Evolutionary conservation across 176 grass and related monocot species (phyloP), one percentile per base, ranked within the genome.

Genomic region (Metroxylon sagu): DNA sequence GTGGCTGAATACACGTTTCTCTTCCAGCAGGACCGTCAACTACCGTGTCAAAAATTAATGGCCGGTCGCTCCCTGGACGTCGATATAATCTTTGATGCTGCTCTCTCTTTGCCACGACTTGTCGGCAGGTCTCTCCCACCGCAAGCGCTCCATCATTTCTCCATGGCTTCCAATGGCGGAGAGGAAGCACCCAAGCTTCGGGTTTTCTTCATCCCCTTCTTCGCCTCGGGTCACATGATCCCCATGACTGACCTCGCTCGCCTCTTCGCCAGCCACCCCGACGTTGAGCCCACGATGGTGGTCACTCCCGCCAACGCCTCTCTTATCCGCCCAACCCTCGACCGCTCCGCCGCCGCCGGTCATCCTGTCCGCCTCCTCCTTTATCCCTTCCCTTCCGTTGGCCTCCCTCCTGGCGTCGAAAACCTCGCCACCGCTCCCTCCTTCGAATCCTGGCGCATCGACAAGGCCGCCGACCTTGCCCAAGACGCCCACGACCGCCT

Each of bases 121-220:
- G 21, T 23, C 21, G 21, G 21, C 21, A 23, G 21, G 21, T 23
- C 21, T 23, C 21, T 23, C 21, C 21, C 21, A 23, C 21, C 21
- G 21, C 21, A 23, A 23, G 21, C 21, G 21, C 21, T 23, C 21
- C 21, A 23, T 23, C 21, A 23, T 23, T 23, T 23, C 21, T 23
- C 21, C 21, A 23, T 23, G 21, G 21, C 21, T 23, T 23, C 21
- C 21, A 23, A 23, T 23, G 21, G 21, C 21, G 21, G 1, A 23
- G 21, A 23, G 21, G 55, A 59, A 59, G 19, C 26, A 18, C 16
- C 26, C 26, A 73, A 14, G 72, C 62, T 89, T 18, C 65, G 79
- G 60, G 79, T 95, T 60, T 86, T 95, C 85, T 79, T 95, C 60
- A 56, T 95, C 0, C 85, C 90, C 0, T 95, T 80, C 57, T 89